Base-by-base conservation (phyloP, 495 filamentous ascomycete species). In the Annulohypoxylon moriforme region DNA sequence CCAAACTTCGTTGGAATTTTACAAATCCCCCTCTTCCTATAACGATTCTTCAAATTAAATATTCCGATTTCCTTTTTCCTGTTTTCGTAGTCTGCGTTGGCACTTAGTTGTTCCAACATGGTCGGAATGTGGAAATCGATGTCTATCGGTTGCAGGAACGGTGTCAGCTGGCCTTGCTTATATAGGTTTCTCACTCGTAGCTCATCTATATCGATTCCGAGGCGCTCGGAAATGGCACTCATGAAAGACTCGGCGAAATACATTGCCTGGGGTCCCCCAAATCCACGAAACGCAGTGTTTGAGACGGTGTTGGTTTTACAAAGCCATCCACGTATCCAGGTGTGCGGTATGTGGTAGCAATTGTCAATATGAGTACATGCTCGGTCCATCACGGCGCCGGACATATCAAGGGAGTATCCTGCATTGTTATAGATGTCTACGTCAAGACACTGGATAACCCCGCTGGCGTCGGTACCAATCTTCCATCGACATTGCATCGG, bases 271-370 rank as follows among this genome's bases (percentile, higher is more conserved):
- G 93, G 93, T 3, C 93, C 93, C 57, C 93, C 93, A 74, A 96
- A 96, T 7, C 93, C 93, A 64, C 93, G 90, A 84, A 96, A 96
- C 0, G 93, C 93, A 1, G 92, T 95, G 76, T 96, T 96, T 0
- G 91, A 92, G 31, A 94, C 91, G 0, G 93, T 96, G 93, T 74
- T 96, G 2, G 93, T 96, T 79, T 90, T 95, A 73, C 89, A 92
- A 25, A 93, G 74, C 36, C 89, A 84, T 8, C 93, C 93, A n/a
- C 93, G 88, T n/a, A 96, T 91, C 77, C 92, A 78, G 11, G 94
- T 82, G 69, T 93, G 93, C 0, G 92, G 91, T 64, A 95, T 91
- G 8, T 86, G 84, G 77, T 96, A 96, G 52, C 90, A 90, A 31
- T 88, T 88, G 70, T 96, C 93, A 58, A 91, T 89, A 72, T 96